These are phyloP conservation scores for Leccinum rimulosum DNA, from an alignment of 768 basidiomycete genomes.

Conservation along the genomic window DNA sequence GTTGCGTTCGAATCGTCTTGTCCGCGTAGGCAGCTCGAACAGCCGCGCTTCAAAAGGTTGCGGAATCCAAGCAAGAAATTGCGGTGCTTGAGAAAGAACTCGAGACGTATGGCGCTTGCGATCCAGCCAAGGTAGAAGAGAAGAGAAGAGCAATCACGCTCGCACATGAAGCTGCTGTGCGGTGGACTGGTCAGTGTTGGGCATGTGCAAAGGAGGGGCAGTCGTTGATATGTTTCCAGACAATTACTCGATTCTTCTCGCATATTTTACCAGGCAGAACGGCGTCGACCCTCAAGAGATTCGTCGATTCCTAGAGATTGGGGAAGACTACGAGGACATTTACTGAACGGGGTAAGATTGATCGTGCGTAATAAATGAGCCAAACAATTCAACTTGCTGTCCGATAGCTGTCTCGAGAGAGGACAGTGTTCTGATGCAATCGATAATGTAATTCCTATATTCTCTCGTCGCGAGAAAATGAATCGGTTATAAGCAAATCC, in stretches of 20 bases:
- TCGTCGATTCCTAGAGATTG: slow-evolving; percentile 61
- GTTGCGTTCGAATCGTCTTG: not conserved
- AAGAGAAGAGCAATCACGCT: slow-evolving; percentile 68
- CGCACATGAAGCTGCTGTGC: slow-evolving; percentile 78
- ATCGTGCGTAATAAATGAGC: slow-evolving; percentile 16
- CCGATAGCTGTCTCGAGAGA: not conserved
- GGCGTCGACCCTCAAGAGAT: slow-evolving; percentile 60
- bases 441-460: not conserved
- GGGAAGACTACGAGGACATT: slow-evolving; percentile 77
- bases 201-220: not conserved
- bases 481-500: slow-evolving; percentile 37
- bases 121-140: slow-evolving; percentile 79
- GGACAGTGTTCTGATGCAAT: not conserved
- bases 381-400: slow-evolving; percentile 7
- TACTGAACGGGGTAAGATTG: slow-evolving; percentile 29
- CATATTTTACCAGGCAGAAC: slow-evolving; percentile 63
- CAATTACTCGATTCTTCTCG: slow-evolving; percentile 65
- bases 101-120: slow-evolving; percentile 75
- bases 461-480: slow-evolving; percentile 31
- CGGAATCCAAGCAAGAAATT: slow-evolving; percentile 47
- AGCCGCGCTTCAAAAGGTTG: slow-evolving; percentile 49
- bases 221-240: slow-evolving; percentile 39
- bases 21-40: slow-evolving; percentile 53
- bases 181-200: slow-evolving; percentile 78
- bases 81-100: slow-evolving; percentile 63